Evolutionary conservation across 1,284 basidiomycete genomes (phyloP), one percentile per base, ranked within the genome.

Genomic region (Ceratobasidium sp.): DNA sequence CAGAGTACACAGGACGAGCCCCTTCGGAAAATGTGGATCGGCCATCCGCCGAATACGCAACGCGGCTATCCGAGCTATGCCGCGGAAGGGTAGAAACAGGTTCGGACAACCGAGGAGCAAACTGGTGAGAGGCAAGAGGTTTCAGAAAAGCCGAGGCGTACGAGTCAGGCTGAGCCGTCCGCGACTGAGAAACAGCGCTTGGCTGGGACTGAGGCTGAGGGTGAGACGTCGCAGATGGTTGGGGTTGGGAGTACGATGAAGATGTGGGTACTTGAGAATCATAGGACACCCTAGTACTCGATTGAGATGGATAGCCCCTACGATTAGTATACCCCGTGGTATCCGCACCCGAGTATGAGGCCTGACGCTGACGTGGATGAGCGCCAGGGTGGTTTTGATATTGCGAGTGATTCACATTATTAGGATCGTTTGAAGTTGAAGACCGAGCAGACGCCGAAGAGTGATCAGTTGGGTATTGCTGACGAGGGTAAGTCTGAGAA

Each of bases 101-200:
- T 29, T 67, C 52, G 25, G 62, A 67, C 11, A 67, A 39, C 8
- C 62, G 50, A 47, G 62, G 62, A 19, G 62, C 62, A 36, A 67
- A 67, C 42, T 67, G 62, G 29, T 67, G 62, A 27, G 62, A 47
- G 16, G 62, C 52, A 23, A 67, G 52, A 47, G 62, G 62, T 36
- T 36, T 52, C 27, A 67, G 29, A 23, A 67, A 67, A 1, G 52
- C 27, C 27, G 53, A 67, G 30, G 50, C 53, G 30, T 46, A 56
- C 1, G 62, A 56, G 47, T 67, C 62, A 8, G 62, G 29, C 42
- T 52, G 52, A 4, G 27, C 52, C 27, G 52, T 19, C 16, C 29
- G 62, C 14, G 52, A 56, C 13, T 67, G 52, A 16, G 62, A 11
- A 29, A 21, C 19, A 19, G 33, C 16, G 9, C n/a, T 41, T 14